These are phyloP conservation scores for Fragaria vesca DNA, from an alignment of 306 rosid genomes.

Conservation along the genomic window DNA sequence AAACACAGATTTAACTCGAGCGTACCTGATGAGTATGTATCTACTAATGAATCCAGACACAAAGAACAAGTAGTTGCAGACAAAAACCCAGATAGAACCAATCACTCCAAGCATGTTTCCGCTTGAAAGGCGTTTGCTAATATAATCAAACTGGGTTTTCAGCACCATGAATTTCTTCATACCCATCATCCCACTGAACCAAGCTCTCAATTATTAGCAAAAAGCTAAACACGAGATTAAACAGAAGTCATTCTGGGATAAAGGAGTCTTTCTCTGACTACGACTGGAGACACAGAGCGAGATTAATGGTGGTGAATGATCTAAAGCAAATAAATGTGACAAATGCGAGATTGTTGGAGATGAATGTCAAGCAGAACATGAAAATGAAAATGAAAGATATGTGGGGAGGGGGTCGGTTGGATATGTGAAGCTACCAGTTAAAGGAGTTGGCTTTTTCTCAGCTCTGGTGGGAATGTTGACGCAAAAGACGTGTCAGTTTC, in stretches of 20 bases:
- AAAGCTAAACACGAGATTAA: not conserved
- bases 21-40: slow-evolving; percentile 54
- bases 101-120: slow-evolving; percentile 42
- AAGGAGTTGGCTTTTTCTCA: slow-evolving; percentile 2
- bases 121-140: slow-evolving; percentile 24
- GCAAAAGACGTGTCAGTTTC: not conserved
- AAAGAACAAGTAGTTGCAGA: slow-evolving; percentile 32
- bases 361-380: slow-evolving; percentile 28
- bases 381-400: not conserved
- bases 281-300: slow-evolving; percentile 34
- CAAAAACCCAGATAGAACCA: slow-evolving; percentile 34
- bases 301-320: slow-evolving; percentile 32
- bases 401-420: not conserved
- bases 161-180: slow-evolving; percentile 27
- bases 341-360: slow-evolving; percentile 55
- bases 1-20: slow-evolving; percentile 8
- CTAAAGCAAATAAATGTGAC: not conserved
- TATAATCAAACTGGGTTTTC: slow-evolving; percentile 39
- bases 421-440: not conserved
- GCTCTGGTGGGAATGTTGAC: slow-evolving; percentile 1
- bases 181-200: slow-evolving; percentile 31
- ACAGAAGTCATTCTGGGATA: slow-evolving; percentile 30
- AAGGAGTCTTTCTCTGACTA: slow-evolving; percentile 27
- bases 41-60: slow-evolving; percentile 38
- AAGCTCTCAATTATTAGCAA: slow-evolving; percentile 32